Conservation (phyloP, 106 monocot genomes). For the Vanilla planifolia region DNA sequence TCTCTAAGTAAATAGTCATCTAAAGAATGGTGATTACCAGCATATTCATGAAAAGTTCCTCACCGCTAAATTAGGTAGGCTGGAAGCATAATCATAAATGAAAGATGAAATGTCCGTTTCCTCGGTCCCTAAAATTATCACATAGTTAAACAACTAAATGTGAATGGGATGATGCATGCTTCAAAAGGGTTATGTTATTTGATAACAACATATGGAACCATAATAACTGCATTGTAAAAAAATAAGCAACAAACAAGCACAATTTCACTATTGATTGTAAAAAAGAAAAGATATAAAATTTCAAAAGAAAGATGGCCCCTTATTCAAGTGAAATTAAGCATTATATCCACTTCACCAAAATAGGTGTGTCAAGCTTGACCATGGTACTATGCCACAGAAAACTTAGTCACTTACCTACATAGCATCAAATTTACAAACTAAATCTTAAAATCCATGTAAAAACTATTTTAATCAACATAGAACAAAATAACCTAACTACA, state of each 20-base stretch:
- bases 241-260: neutral
- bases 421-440: too few relatives aligned
- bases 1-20: neutral
- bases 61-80: conserved; percentile 78
- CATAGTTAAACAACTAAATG: conserved; percentile 8
- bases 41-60: conserved; percentile 43
- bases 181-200: neutral
- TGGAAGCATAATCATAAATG: conserved; percentile 60
- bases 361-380: too few relatives aligned
- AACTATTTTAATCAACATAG: too few relatives aligned
- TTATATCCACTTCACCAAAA: too few relatives aligned
- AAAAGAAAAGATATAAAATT: too few relatives aligned
- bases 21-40: conserved; percentile 28
- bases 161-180: neutral
- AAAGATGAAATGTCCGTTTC: conserved; percentile 40
- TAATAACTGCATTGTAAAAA: neutral
- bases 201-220: neutral
- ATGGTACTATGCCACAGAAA: too few relatives aligned
- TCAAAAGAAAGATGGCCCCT: too few relatives aligned
- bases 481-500: too few relatives aligned
- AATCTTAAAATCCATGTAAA: too few relatives aligned
- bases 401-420: too few relatives aligned
- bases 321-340: too few relatives aligned
- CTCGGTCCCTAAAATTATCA: conserved; percentile 25
- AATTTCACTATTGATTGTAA: too few relatives aligned